Evolutionary conservation across 176 grass and related monocot species (phyloP).

Genomic region (Chloris gayana): DNA sequence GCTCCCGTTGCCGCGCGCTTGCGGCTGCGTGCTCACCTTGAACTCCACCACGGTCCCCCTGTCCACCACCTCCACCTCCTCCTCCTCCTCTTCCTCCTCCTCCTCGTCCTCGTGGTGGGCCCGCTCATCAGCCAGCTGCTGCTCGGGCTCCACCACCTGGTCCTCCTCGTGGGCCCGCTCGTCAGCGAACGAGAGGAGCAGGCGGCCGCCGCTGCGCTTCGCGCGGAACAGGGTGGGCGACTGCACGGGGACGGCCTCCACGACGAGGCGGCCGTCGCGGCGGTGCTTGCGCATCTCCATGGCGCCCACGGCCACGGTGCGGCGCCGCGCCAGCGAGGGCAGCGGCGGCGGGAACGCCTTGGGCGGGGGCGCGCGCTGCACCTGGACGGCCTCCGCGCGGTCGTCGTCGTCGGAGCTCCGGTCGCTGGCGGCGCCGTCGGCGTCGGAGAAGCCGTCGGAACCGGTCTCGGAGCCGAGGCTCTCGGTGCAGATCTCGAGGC

Average conservation of each 20-base stretch:
- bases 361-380: conserved; percentile 26
- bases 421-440: conserved; percentile 41
- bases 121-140: conserved; percentile 4
- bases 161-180: conserved; percentile 17
- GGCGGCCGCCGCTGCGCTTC: conserved; percentile 66
- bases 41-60: conserved; percentile 65
- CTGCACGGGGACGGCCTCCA: conserved; percentile 63
- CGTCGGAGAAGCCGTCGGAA: conserved; percentile 66
- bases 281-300: conserved; percentile 78
- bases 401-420: conserved; percentile 29
- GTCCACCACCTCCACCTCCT: conserved; percentile 59
- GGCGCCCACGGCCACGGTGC: conserved; percentile 45
- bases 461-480: conserved; percentile 97
- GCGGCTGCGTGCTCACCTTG: conserved; percentile 87
- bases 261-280: conserved; percentile 77
- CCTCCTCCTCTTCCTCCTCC: conserved; percentile 42
- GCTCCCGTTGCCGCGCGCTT: conserved; percentile 34
- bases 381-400: background rate
- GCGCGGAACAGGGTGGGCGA: conserved; percentile 82
- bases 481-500: conserved; percentile 96
- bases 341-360: conserved; percentile 77
- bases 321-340: conserved; percentile 70
- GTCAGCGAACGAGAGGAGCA: conserved; percentile 83
- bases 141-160: conserved; percentile 32
- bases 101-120: conserved; percentile 23